Evolutionary conservation across 805 yeast species (phyloP), one percentile per base, ranked within the genome.

Genomic region (Saturnispora dispora): DNA sequence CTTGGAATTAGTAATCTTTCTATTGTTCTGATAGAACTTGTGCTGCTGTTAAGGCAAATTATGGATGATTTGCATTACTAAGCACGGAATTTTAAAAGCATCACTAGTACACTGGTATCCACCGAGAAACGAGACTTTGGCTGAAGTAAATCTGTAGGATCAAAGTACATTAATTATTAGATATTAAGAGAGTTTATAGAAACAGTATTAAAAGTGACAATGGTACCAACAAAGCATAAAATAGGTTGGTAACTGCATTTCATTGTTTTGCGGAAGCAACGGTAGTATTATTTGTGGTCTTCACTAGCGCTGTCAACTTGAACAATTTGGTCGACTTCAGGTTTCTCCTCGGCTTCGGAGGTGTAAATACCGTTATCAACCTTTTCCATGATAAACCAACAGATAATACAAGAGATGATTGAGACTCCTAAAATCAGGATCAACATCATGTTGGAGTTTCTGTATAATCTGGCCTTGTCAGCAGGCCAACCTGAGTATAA

Each of bases 401-500:
- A 63, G 7, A 60, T 57, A 11, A 62, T 62, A 18, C 79, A 73
- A 5, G 81, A 65, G 17, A 87, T 55, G 40, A 88, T 85, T 59
- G 89, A 81, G 43, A 78, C 73, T 5, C 95, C 96, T 55, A 83
- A 71, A 72, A 88, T 84, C 22, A 82, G 71, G 22, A 88, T 86
- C 67, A 88, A 73, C 71, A 87, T 87, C 96, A 87, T 86, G 65
- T 88, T 88, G 46, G 89, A 81, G 64, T 87, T 71, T 56, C 77
- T 71, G 67, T 71, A 88, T 43, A 79, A 71, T 56, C 88, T 70
- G 5, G 72, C 72, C 8, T 63, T 73, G 64, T 88, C 96, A 1
- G 75, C 84, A 1, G 93, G 90, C 96, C 96, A 88, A 4, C 96
- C 96, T 33, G 78, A 67, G 68, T 88, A 88, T 40, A 88, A 73